phyloP scores from a whole-genome alignment of 345 rosid species.

The Trapa bicornis region DNA sequence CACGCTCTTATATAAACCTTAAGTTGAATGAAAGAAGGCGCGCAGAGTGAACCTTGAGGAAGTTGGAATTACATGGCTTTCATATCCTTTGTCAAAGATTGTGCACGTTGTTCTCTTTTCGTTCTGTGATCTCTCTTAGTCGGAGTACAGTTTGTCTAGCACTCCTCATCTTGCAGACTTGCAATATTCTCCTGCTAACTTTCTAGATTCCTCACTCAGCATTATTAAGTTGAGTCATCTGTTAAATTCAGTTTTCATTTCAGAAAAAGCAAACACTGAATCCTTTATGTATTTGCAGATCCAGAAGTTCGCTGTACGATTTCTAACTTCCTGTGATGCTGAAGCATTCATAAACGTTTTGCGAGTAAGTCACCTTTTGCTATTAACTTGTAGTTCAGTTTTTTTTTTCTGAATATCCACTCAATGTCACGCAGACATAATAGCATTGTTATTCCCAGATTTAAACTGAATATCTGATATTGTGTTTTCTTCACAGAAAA shows the following conservation, averaged over 20 bases:
- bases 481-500: background rate
- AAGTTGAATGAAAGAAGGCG: too few relatives aligned
- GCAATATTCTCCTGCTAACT: background rate
- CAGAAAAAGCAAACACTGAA: background rate
- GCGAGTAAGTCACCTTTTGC: slow-evolving; percentile 29
- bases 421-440: background rate
- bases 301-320: slow-evolving; percentile 73
- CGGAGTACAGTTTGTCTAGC: background rate
- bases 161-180: background rate
- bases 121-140: background rate
- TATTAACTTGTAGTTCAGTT: background rate
- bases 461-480: background rate
- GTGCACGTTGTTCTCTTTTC: background rate
- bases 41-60: too few relatives aligned
- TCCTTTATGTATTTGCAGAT: slow-evolving; percentile 35
- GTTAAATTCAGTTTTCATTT: background rate
- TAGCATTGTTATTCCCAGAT: background rate
- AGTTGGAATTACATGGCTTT: too few relatives aligned
- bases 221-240: too few relatives aligned
- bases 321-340: slow-evolving; percentile 39
- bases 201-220: background rate
- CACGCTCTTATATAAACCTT: too few relatives aligned
- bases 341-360: slow-evolving; percentile 39
- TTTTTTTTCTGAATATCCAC: background rate
- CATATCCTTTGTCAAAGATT: too few relatives aligned